phyloP scores from a whole-genome alignment of 495 filamentous ascomycete genomes.

The Trichoderma virens region DNA sequence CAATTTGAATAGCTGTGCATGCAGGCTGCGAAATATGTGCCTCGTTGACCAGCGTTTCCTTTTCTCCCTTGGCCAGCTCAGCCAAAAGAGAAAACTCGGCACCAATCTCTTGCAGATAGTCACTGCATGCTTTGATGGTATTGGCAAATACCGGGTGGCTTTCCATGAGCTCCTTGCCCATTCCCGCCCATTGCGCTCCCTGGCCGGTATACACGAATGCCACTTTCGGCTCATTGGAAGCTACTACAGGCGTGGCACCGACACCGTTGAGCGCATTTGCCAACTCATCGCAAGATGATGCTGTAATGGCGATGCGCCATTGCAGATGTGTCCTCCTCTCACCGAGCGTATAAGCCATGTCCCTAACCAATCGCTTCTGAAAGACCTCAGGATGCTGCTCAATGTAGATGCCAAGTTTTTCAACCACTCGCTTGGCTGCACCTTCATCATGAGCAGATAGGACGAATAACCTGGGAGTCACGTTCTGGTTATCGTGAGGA shows the following conservation, averaged over 20 bases:
- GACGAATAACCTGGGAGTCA: slow-evolving; percentile 9
- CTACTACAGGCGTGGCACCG: slow-evolving; percentile 16
- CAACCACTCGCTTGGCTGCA: slow-evolving; percentile 19
- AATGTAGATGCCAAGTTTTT: slow-evolving; percentile 20
- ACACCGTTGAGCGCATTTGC: slow-evolving; percentile 5
- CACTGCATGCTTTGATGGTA: slow-evolving; percentile 22
- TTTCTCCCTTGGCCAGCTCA: slow-evolving; percentile 12
- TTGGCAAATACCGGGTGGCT: slow-evolving; percentile 21
- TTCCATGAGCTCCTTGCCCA: slow-evolving; percentile 37
- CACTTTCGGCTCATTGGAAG: slow-evolving; percentile 8
- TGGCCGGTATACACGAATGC: slow-evolving; percentile 28
- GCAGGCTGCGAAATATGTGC: slow-evolving; percentile 28
- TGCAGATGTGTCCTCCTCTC: slow-evolving; percentile 14
- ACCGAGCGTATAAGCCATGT: slow-evolving; percentile 15
- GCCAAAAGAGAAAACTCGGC: slow-evolving; percentile 14
- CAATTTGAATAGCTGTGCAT: slow-evolving; percentile 36
- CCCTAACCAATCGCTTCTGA: slow-evolving; percentile 11
- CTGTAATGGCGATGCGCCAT: slow-evolving; percentile 11
- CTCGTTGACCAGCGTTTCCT: slow-evolving; percentile 13
- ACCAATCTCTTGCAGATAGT: slow-evolving; percentile 15
- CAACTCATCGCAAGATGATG: slow-evolving; percentile 7
- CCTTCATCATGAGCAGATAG: slow-evolving; percentile 10
- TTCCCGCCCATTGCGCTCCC: slow-evolving; percentile 37
- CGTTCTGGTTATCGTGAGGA: neutral
- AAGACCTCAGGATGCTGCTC: slow-evolving; percentile 23